Base-by-base conservation (phyloP, 305 asterid species). In the Solanum aculeatissimum region DNA sequence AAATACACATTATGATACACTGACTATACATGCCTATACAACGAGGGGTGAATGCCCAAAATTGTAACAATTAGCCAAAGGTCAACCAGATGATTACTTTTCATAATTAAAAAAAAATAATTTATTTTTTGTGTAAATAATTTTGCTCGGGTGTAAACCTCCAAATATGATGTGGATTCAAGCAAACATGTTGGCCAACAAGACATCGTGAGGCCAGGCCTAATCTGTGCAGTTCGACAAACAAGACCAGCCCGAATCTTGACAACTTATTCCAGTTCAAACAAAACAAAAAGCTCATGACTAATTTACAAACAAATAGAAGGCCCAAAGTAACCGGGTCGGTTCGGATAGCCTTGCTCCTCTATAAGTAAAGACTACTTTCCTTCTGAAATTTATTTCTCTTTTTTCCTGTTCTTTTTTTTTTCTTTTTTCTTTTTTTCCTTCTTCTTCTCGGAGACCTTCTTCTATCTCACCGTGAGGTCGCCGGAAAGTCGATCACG, bases 401-500 rank as follows among this genome's bases (percentile, higher is more conserved):
- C 70, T n/a, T 25, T 35, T 81, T 63, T 84, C 83, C 55, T 74
- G n/a, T 77, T 58, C 38, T 74, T 84, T 78, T 70, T 40, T 12
- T 53, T 78, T 66, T 35, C 9, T 63, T 71, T 6, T 75, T 71
- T 10, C 45, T 40, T n/a, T 16, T 2, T 82, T 2, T 27, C 29
- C 16, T 84, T 43, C 40, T 85, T 82, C 81, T 38, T 82, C 81
- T 88, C 85, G 85, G 71, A 86, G 85, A 81, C 83, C 60, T 84
- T 84, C 79, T 57, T 47, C 38, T 63, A 5, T 19, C 16, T 90
- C 86, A 82, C 84, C 87, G 85, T 7, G 65, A 58, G 70, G 43
- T 47, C 82, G 65, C 74, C 82, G 84, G 86, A 87, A 87, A 74
- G 80, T 80, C 86, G 81, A 86, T 86, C 91, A 82, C 86, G 79